These are phyloP conservation scores for Lavandula angustifolia DNA, from an alignment of 257 asterid species.

Conservation along the genomic window DNA sequence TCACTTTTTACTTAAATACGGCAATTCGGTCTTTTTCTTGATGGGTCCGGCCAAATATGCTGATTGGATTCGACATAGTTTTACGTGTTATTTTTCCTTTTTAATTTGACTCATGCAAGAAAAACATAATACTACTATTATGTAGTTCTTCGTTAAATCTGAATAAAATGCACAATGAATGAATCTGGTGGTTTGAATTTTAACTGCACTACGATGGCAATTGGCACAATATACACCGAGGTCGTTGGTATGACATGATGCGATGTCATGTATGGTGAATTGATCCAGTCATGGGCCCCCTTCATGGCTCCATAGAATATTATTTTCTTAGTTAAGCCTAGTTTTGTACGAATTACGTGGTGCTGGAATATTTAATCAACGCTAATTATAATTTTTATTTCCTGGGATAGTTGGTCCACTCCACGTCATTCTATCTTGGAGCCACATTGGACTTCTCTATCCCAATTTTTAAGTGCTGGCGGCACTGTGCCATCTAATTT, in stretches of 20 bases:
- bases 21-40: background rate
- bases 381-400: background rate
- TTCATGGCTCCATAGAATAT: background rate
- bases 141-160: too few species aligned
- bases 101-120: too few species aligned
- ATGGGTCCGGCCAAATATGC: background rate
- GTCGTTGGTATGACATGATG: background rate
- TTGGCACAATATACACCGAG: too few species aligned
- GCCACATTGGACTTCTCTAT: constrained; percentile 30
- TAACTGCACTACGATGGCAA: too few species aligned
- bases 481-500: background rate
- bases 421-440: constrained; percentile 44
- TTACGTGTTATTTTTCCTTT: too few species aligned
- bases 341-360: background rate
- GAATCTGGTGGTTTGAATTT: too few species aligned
- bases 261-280: too few species aligned
- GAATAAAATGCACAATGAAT: too few species aligned
- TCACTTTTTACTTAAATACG: constrained; percentile 1
- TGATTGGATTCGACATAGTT: background rate
- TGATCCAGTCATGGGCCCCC: constrained; percentile 5
- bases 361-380: constrained; percentile 18
- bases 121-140: too few species aligned
- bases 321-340: background rate
- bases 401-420: constrained; percentile 28
- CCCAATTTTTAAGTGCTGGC: constrained; percentile 2